Base-by-base conservation (phyloP, 768 basidiomycete genomes). In the Gloeophyllum trabeum region DNA sequence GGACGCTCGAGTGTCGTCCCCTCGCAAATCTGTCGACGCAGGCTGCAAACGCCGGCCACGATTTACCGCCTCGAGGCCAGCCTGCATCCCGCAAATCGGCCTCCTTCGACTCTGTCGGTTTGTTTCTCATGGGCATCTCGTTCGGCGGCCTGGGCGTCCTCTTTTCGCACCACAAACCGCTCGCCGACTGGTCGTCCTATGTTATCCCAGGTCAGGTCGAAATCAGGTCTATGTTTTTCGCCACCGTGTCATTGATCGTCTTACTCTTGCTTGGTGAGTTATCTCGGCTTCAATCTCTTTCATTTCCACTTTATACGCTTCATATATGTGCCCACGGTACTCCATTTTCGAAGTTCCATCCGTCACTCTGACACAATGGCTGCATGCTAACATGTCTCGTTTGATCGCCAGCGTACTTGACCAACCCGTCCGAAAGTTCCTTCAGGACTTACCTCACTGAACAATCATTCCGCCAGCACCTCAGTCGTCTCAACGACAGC, bases 371-470 rank as follows among this genome's bases (percentile, higher is more conserved):
- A n/a, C n/a, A n/a, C 23, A 35, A 37, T 42, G 39, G 44, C 47
- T 37, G 45, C 21, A 26, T 30, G 19, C 18, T 32, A 12, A 19
- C 22, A 16, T 43, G 20, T 36, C n/a, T 21, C 23, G 39, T 23
- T 41, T 43, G 37, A 47, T 52, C 35, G 46, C 35, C 66, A 97
- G 94, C 93, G 38, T 91, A 91, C 67, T 76, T 93, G 57, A 89
- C 91, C 24, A 98, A 97, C 61, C 94, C 94, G 19, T 79, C 83
- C 43, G 92, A 97, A 62, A 80, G 80, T 37, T 91, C 91, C 5
- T 97, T 99, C 63, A 80, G 93, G 41, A 71, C 90, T 16, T 93
- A 89, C 64, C 80, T 98, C 51, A 98, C 93, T n/a, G 92, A 96
- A 56, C 87, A 88, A 55, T 93, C 91, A 20, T 97, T 99, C 60